A percentile compares a stretch with the other conserved stretches of the same genome.
These are phyloP conservation scores for Pistacia integerrima DNA, from an alignment of 345 rosid genomes.

Conservation along the genomic window DNA sequence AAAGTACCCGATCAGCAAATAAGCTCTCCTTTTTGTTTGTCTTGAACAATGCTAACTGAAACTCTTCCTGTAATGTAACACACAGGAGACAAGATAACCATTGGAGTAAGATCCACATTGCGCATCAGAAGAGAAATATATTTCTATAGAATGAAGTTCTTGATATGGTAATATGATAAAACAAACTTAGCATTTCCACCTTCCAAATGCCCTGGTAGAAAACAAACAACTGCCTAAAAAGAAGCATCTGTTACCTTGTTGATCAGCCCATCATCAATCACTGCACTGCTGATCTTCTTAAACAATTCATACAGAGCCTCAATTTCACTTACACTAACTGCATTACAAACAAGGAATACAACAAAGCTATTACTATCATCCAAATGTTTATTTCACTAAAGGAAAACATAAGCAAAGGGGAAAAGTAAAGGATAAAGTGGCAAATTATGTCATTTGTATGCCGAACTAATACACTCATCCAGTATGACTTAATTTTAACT, in stretches of 20 bases:
- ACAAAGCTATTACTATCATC: slow-evolving; percentile 14
- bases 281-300: slow-evolving; percentile 96
- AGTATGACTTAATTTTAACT: too few relatives aligned
- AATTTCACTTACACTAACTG: slow-evolving; percentile 94
- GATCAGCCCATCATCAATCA: slow-evolving; percentile 90
- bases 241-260: slow-evolving; percentile 60
- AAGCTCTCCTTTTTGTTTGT: slow-evolving; percentile 96
- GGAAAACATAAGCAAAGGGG: background rate
- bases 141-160: background rate
- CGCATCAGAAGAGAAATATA: slow-evolving; percentile 2
- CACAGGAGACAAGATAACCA: background rate
- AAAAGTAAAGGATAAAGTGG: too few relatives aligned
- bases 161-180: background rate
- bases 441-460: too few relatives aligned
- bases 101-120: background rate
- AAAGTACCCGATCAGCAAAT: slow-evolving; percentile 90
- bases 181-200: background rate
- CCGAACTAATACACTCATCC: too few relatives aligned
- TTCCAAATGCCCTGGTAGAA: background rate
- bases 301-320: slow-evolving; percentile 91
- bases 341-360: slow-evolving; percentile 18
- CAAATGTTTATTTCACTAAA: slow-evolving; percentile 10
- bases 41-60: slow-evolving; percentile 94
- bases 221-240: background rate
- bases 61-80: slow-evolving; percentile 75